Conservation (phyloP, 1,139 yeast genomes). For the Kazachstania sp. region DNA sequence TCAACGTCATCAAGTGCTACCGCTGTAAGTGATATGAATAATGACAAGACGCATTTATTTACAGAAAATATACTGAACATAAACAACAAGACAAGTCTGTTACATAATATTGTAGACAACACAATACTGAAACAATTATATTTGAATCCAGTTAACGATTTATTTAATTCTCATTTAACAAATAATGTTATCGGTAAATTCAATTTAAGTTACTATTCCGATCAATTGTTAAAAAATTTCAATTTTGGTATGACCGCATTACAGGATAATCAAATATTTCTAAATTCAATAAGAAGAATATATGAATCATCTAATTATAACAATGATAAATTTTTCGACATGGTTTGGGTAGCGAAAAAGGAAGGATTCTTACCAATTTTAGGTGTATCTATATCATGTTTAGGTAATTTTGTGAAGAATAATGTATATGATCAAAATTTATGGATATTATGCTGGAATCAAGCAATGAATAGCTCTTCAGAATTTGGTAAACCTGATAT, state of each 20-base stretch:
- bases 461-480: conserved; percentile 1
- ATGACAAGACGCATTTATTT: no score
- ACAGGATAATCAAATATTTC: not conserved
- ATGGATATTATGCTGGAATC: conserved; percentile 9
- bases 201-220: conserved; percentile 2
- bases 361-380: not conserved
- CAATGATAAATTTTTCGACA: conserved; percentile 1
- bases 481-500: not conserved
- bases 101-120: not conserved
- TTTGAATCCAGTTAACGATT: conserved; percentile 2
- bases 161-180: conserved; percentile 1
- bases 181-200: not conserved
- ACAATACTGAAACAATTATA: not conserved
- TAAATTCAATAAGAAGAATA: not conserved
- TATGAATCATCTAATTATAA: not conserved
- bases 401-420: conserved; percentile 3
- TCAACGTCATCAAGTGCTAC: not conserved
- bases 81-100: not conserved
- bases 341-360: not conserved
- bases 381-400: conserved; percentile 3
- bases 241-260: conserved; percentile 2
- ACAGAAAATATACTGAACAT: no score
- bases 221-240: conserved; percentile 3
- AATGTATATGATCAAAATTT: conserved; percentile 2
- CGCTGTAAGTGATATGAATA: not conserved